Conservation (phyloP, 192 early-diverging fungal species). For the Thamnidium elegans region DNA sequence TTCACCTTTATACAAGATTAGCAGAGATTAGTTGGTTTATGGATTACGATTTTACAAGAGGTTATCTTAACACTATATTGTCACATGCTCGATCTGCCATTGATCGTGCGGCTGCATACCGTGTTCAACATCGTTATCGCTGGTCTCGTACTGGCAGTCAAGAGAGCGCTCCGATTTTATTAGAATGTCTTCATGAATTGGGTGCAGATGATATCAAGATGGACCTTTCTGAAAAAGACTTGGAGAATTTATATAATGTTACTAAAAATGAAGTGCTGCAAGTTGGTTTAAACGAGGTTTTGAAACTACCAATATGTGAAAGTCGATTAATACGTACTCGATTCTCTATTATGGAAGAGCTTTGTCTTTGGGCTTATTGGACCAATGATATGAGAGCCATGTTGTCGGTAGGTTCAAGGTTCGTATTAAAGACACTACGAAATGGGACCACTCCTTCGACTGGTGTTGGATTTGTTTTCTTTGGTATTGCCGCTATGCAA, state of each 20-base stretch:
- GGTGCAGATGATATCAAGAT: constrained; percentile 18
- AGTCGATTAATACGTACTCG: constrained; percentile 19
- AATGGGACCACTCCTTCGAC: constrained; percentile 21
- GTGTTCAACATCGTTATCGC: constrained; percentile 25
- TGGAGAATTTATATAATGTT: constrained; percentile 9
- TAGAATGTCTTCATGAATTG: constrained; percentile 29
- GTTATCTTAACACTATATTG: constrained; percentile 19
- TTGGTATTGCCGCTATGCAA: constrained; percentile 28
- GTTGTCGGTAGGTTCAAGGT: constrained; percentile 12
- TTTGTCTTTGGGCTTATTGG: constrained; percentile 33
- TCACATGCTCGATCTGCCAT: constrained; percentile 20
- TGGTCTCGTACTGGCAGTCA: constrained; percentile 16
- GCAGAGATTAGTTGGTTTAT: constrained; percentile 34
- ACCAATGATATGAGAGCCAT: constrained; percentile 15
- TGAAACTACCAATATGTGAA: constrained; percentile 19
- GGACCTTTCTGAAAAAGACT: constrained; percentile 8
- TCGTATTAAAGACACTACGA: constrained; percentile 19
- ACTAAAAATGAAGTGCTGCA: constrained; percentile 14
- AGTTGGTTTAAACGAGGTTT: constrained; percentile 23
- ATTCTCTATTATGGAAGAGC: constrained; percentile 28
- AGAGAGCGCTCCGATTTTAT: constrained; percentile 14
- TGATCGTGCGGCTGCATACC: constrained; percentile 33
- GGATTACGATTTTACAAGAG: constrained; percentile 17
- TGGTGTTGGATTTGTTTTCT: constrained; percentile 35
- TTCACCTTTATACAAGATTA: constrained; percentile 28